Evolutionary conservation across 1,139 yeast species (phyloP).

Genomic region (Debaryomyces coudertii): DNA sequence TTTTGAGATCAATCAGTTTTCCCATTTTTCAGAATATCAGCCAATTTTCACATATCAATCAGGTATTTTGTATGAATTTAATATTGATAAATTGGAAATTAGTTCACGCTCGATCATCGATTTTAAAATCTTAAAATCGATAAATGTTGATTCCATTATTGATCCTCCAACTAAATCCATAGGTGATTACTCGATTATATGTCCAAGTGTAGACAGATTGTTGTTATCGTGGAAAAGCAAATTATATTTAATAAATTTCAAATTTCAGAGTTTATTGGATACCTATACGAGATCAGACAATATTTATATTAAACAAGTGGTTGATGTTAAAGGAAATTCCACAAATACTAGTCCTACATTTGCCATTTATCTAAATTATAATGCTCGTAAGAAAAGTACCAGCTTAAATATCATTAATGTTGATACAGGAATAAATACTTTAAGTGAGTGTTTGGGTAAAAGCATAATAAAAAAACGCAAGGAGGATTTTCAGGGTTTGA

Average conservation of each 20-base stretch:
- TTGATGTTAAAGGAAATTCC: constrained; percentile 48
- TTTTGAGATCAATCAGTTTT: constrained; percentile 24
- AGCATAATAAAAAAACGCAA: constrained; percentile 38
- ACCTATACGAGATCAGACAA: constrained; percentile 32
- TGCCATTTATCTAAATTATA: constrained; percentile 46
- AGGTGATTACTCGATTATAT: constrained; percentile 26
- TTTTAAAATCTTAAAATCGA: constrained; percentile 25
- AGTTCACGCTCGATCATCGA: constrained; percentile 25
- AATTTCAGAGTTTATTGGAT: constrained; percentile 47
- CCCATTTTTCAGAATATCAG: constrained; percentile 12
- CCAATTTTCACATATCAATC: constrained; percentile 28
- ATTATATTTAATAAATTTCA: constrained; percentile 47
- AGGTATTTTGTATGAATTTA: constrained; percentile 32
- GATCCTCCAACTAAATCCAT: constrained; percentile 13
- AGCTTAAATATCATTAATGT: constrained; percentile 53
- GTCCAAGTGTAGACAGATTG: constrained; percentile 51
- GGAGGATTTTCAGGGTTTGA: constrained; percentile 30
- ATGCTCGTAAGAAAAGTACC: constrained; percentile 46
- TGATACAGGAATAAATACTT: constrained; percentile 69
- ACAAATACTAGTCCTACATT: constrained; percentile 42
- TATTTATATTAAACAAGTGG: constrained; percentile 36
- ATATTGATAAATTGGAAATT: constrained; percentile 20
- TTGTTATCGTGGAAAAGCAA: constrained; percentile 42
- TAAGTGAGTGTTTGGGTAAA: constrained; percentile 74
- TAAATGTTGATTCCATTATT: constrained; percentile 26